Evolutionary conservation across 2,329 filamentous ascomycete genomes (phyloP), one percentile per base, ranked within the genome.

Genomic region (Cyphellophora attinorum): DNA sequence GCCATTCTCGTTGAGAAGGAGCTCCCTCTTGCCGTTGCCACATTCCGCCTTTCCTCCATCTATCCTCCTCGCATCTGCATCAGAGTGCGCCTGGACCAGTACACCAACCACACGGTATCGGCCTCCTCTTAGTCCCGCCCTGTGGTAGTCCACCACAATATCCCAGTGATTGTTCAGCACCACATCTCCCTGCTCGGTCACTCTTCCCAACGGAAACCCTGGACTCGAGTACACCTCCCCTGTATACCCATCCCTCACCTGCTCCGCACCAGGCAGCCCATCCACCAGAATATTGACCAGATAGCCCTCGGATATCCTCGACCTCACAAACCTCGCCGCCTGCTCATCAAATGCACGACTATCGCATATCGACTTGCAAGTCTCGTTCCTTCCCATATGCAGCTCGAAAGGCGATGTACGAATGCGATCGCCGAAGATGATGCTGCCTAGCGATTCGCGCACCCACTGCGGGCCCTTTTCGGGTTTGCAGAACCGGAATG

Each of bases 231-330:
- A 95, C 31, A 79, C 75, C 11, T 79, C 79, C 19, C 79, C 72
- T 2, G 83, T 86, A 31, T 81, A 71, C 28, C 79, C 72, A 55
- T 95, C 91, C 47, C 74, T 65, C 41, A 86, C 80, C 51, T 81
- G 67, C 58, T 95, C 85, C 15, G 86, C 91, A 2, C 86, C 91
- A 1, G 91, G 91, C 34, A 98, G 67, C 2, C 91, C 89, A 58
- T 98, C 91, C 25, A 98, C 81, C 34, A 98, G 70, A 85, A 89
- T 95, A 58, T 96, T 95, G 51, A 96, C 63, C 51, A 88, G 89
- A 60, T 93, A 95, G 19, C 81, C 85, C 56, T 93, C 76, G 52
- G 70, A 68, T 56, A 98, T 94, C 51, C 79, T 76, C 49, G 70
- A 68, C 55, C 91, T 93, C 42, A 94, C 80, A 44, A 94, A 96